Base-by-base conservation (phyloP, 2,329 filamentous ascomycete species). In the Penicillium sp. region DNA sequence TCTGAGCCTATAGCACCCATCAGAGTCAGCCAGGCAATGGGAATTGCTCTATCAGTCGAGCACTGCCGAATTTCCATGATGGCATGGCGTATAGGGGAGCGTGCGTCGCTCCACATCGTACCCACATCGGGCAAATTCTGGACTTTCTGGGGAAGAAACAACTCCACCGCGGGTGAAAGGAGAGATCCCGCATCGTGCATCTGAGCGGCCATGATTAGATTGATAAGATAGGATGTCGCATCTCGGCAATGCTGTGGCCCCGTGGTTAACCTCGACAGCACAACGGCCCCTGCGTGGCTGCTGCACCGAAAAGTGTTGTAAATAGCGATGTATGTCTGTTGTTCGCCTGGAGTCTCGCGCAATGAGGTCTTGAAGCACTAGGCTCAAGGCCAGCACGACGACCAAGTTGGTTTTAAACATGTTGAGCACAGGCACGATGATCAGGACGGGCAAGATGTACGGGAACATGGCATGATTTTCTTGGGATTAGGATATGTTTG, bases 351-450 rank as follows among this genome's bases (percentile, higher is more conserved):
- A 18, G 15, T 42, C 2, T 59, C 62, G 2, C 65, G 61, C 0
- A 53, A 56, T 33, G 61, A 66, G 2, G 62, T 2, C 15, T 18
- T 18, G 15, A 18, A 74, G 74, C 13, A 76, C 71, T n/a, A n/a
- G n/a, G n/a, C n/a, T n/a, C n/a, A n/a, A n/a, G n/a, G n/a, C n/a
- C n/a, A n/a, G n/a, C 13, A 76, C 71, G 0, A 72, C 70, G 1
- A 75, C 74, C 0, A 76, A 76, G 54, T 52, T 75, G 49, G 70
- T 73, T 1, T 54, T 74, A 39, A 74, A 75, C 48, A 75, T 75
- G 71, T 55, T 75, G 2, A 74, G 71, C 38, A 74, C 72, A 1
- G 71, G 73, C 1, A 62, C 67, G 7, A 73, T 74, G 68, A 68
- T 75, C 29, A 64, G 60, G 27, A 59, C 62, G 8, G 72, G 72